Conservation (phyloP, 805 yeast genomes). For the Starmerella geochares region DNA sequence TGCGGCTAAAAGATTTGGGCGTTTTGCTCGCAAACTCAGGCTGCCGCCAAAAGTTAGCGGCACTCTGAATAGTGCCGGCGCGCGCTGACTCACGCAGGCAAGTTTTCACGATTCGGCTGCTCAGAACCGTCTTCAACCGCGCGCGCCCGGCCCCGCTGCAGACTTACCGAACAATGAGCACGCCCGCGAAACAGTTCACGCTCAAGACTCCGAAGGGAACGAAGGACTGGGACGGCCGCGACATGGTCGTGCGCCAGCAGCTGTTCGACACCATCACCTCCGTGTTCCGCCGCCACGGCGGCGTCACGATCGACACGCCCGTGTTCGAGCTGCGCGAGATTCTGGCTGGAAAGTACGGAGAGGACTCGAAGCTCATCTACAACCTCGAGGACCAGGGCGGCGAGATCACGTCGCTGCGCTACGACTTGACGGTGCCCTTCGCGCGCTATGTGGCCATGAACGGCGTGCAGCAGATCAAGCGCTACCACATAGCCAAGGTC, state of each 20-base stretch:
- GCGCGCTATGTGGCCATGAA: slow-evolving; percentile 97
- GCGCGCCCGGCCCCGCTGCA: not conserved
- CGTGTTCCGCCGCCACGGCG: slow-evolving; percentile 91
- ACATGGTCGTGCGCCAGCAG: slow-evolving; percentile 89
- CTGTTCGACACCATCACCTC: slow-evolving; percentile 62
- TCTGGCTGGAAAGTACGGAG: slow-evolving; percentile 95
- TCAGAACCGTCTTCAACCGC: not conserved
- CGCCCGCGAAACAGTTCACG: slow-evolving; percentile 38
- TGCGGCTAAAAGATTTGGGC: too few relatives aligned
- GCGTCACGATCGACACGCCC: slow-evolving; percentile 96
- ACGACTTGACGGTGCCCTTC: slow-evolving; percentile 96
- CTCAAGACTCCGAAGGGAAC: slow-evolving; percentile 94
- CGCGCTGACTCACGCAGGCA: slow-evolving; percentile 5
- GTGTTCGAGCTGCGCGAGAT: slow-evolving; percentile 94
- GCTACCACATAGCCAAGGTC: slow-evolving; percentile 96
- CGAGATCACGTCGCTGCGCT: slow-evolving; percentile 86
- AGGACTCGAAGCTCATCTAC: slow-evolving; percentile 91
- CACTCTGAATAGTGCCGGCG: too few relatives aligned
- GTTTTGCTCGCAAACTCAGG: not conserved
- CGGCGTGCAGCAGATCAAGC: slow-evolving; percentile 75
- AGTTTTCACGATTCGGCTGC: slow-evolving; percentile 5
- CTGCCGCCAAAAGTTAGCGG: too few relatives aligned
- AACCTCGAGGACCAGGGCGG: slow-evolving; percentile 98
- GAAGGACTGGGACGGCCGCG: slow-evolving; percentile 97
- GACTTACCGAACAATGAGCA: slow-evolving; percentile 3